These are phyloP conservation scores for Aegilops sharonensis DNA, from an alignment of 176 grass and related monocot genomes.

Conservation along the genomic window DNA sequence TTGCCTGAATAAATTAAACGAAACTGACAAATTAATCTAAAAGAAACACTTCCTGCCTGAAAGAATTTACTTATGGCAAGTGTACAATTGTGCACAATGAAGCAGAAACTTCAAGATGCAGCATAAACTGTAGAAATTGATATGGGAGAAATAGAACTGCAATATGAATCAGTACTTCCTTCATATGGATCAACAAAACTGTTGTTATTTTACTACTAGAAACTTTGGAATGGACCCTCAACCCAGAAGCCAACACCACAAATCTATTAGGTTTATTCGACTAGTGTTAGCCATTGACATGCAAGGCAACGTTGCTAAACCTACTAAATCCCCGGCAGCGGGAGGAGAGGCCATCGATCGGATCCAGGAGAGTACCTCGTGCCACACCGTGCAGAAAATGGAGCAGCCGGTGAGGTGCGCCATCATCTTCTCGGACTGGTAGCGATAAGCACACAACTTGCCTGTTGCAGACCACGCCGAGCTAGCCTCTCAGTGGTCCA, in stretches of 20 bases:
- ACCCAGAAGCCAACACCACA: neutral
- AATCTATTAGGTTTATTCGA: conserved; percentile 19
- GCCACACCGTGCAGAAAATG: neutral
- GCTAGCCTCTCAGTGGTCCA: neutral
- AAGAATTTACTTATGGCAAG: neutral
- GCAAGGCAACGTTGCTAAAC: neutral
- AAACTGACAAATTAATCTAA: neutral
- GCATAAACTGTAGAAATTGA: conserved; percentile 25
- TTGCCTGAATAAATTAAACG: conserved; percentile 56
- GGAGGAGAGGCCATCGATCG: no score
- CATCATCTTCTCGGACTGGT: neutral
- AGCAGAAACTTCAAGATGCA: conserved; percentile 8
- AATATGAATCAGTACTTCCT: neutral
- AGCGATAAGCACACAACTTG: neutral
- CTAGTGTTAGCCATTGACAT: neutral
- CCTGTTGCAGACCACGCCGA: neutral
- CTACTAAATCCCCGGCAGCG: no score
- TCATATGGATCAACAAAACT: neutral
- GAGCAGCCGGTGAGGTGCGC: neutral
- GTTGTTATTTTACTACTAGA: neutral
- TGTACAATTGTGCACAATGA: neutral
- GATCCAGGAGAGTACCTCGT: no score
- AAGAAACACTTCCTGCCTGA: neutral
- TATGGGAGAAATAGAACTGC: neutral
- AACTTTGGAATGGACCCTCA: neutral